phyloP scores from a whole-genome alignment of 75 land plant genomes.

The Azolla pinnata region DNA sequence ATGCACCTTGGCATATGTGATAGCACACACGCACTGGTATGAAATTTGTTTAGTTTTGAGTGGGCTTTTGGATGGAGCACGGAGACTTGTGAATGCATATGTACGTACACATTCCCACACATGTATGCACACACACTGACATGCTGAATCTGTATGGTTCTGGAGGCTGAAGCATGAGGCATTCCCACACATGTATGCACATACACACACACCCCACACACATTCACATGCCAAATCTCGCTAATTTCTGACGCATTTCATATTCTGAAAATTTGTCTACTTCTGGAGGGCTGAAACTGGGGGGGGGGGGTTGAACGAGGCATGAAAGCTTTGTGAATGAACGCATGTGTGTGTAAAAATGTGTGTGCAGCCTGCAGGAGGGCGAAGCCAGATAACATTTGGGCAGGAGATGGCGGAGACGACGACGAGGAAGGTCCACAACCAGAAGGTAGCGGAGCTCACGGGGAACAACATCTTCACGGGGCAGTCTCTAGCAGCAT shows the following conservation, averaged over 20 bases:
- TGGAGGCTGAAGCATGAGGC: too few species aligned
- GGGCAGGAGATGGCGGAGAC: conserved; percentile 19
- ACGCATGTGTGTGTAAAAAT: neutral
- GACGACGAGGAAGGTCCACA: conserved; percentile 22
- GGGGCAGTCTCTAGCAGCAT: conserved; percentile 9
- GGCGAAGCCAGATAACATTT: conserved; percentile 30
- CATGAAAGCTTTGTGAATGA: neutral
- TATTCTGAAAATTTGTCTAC: neutral
- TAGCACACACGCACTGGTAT: too few species aligned
- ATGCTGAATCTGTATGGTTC: neutral
- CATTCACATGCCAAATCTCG: neutral
- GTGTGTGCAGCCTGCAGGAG: conserved; percentile 42
- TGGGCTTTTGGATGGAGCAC: too few species aligned
- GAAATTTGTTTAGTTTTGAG: too few species aligned
- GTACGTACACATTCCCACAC: too few species aligned
- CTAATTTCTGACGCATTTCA: neutral
- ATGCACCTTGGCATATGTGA: too few species aligned
- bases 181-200: too few species aligned
- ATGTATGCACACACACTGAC: neutral
- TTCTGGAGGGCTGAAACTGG: too few species aligned
- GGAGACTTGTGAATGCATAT: too few species aligned
- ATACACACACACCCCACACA: neutral
- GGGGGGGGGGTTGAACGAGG: too few species aligned
- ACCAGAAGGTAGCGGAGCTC: conserved; percentile 39
- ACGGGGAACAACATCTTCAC: conserved; percentile 38